A percentile compares a stretch with the other conserved stretches of the same genome.
Conservation (phyloP, 2,329 filamentous ascomycete species). For the Cytospora piceae region DNA sequence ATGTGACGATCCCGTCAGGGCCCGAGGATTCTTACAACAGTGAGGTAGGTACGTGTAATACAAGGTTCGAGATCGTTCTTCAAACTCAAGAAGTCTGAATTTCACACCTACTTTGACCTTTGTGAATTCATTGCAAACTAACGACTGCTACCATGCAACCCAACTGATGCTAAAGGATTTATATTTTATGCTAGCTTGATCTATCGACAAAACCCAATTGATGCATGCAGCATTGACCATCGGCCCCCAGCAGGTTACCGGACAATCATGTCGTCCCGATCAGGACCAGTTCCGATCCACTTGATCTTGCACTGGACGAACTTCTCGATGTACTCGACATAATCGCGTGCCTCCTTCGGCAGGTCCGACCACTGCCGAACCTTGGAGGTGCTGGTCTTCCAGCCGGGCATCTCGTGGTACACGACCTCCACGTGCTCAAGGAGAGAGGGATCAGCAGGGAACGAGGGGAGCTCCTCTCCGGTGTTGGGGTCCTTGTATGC, state of each 20-base stretch:
- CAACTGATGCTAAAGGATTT: not conserved
- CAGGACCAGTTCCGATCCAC: constrained; percentile 70
- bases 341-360: constrained; percentile 65
- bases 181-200: not conserved
- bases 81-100: too few species aligned
- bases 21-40: not conserved
- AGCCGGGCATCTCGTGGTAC: constrained; percentile 71
- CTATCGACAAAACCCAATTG: not conserved
- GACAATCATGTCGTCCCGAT: constrained; percentile 65
- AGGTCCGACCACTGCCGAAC: constrained; percentile 64
- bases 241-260: constrained; percentile 35
- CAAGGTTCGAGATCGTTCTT: not conserved
- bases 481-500: constrained; percentile 62
- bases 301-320: constrained; percentile 65
- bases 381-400: constrained; percentile 66
- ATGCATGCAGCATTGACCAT: not conserved
- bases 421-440: constrained; percentile 65
- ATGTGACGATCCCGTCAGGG: not conserved
- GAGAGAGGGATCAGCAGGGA: constrained; percentile 64
- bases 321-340: constrained; percentile 68
- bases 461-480: constrained; percentile 58
- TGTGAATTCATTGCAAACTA: too few species aligned
- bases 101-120: too few species aligned
- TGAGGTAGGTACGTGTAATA: too few species aligned
- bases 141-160: not conserved